Conservation (phyloP, 1,284 basidiomycete genomes). For the Rhodotorula sp. region DNA sequence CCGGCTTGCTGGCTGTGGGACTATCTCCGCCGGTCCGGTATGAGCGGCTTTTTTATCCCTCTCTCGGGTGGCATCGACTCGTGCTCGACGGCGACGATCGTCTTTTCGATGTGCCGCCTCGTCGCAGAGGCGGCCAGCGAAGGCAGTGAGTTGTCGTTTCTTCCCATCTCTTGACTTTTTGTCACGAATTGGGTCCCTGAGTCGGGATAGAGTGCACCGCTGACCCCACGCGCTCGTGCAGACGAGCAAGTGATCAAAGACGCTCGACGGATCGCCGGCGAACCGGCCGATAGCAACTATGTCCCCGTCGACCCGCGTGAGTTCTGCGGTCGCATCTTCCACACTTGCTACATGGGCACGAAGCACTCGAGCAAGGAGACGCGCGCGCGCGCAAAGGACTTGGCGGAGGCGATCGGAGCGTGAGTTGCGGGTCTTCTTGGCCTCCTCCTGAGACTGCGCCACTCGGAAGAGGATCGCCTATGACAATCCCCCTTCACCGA, state of each 20-base stretch:
- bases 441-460: background rate
- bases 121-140: constrained; percentile 70
- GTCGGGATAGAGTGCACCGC: no score
- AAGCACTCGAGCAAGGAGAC: constrained; percentile 91
- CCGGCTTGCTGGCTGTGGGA: constrained; percentile 99
- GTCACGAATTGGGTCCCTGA: no score
- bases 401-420: constrained; percentile 86
- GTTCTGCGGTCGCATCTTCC: constrained; percentile 82
- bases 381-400: constrained; percentile 74
- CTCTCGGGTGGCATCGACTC: constrained; percentile 97
- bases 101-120: constrained; percentile 92
- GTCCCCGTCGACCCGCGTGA: constrained; percentile 81
- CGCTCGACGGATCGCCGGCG: constrained; percentile 81
- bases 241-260: constrained; percentile 86
- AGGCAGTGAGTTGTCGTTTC: constrained; percentile 58
- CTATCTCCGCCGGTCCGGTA: constrained; percentile 87
- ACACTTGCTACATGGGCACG: constrained; percentile 99
- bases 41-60: constrained; percentile 93
- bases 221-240: no score
- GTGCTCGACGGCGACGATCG: constrained; percentile 92
- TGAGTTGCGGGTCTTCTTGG: constrained; percentile 47
- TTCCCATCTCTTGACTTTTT: no score
- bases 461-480: no score
- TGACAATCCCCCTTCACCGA: no score
- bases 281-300: constrained; percentile 70